Evolutionary conservation across 208 protist species (phyloP).

Genomic region (Leishmania martiniquensis): DNA sequence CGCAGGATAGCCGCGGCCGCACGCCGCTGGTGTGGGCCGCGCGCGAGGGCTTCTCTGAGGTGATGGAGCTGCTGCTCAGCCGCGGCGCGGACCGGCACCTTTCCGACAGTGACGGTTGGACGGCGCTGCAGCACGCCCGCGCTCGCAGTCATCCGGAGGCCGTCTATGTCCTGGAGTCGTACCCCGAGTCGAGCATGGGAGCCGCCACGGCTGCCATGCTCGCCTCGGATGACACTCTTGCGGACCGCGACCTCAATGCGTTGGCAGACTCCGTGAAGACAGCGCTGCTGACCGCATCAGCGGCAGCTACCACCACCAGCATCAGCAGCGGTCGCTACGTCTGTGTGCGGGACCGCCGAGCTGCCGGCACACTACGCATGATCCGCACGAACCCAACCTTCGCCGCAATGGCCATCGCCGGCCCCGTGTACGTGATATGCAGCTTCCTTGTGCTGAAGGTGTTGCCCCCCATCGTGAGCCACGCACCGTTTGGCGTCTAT

Average conservation of each 20-base stretch:
- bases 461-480: conserved; percentile 57
- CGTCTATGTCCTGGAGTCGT: conserved; percentile 38
- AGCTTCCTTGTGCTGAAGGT: conserved; percentile 35
- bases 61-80: conserved; percentile 65
- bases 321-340: conserved; percentile 27
- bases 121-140: conserved; percentile 61
- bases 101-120: conserved; percentile 55
- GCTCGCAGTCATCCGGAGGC: conserved; percentile 69
- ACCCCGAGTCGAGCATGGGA: conserved; percentile 8
- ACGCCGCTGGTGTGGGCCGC: conserved; percentile 82
- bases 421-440: conserved; percentile 38
- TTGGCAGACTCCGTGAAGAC: conserved; percentile 2
- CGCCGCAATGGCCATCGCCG: conserved; percentile 38
- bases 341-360: conserved; percentile 42
- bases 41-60: conserved; percentile 71
- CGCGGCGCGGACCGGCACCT: conserved; percentile 42
- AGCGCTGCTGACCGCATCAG: conserved; percentile 2
- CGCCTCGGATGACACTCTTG: conserved; percentile 1
- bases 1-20: conserved; percentile 52
- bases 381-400: conserved; percentile 51
- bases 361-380: conserved; percentile 53
- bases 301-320: neutral
- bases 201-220: neutral
- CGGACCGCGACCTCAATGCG: neutral
- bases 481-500: conserved; percentile 49